These are phyloP conservation scores for Sporothrix phasma DNA, from an alignment of 2,329 filamentous ascomycete genomes.

Conservation along the genomic window DNA sequence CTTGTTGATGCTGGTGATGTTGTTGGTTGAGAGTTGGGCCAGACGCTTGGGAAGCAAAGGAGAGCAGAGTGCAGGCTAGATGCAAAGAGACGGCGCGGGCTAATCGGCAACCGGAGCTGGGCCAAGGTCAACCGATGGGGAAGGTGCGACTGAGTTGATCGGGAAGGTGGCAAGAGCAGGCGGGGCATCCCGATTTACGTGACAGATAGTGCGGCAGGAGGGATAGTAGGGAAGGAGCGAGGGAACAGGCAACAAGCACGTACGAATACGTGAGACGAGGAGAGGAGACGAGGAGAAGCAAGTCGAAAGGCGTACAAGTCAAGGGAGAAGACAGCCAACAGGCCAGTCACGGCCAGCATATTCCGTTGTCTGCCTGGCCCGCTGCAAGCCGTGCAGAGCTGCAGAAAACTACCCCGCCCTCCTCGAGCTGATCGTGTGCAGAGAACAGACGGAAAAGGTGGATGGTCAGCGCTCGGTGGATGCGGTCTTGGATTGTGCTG, in stretches of 20 bases:
- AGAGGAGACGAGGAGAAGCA: not conserved
- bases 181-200: conserved; percentile 17
- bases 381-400: conserved; percentile 9
- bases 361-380: not conserved
- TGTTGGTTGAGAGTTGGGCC: not conserved
- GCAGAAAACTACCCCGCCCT: conserved; percentile 7
- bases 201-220: not conserved
- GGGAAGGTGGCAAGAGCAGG: conserved; percentile 18
- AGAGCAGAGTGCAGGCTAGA: not conserved
- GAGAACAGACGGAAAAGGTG: not conserved
- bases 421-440: not conserved
- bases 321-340: no score
- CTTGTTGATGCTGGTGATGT: not conserved
- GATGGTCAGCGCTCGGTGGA: not conserved
- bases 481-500: no score
- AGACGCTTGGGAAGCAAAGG: not conserved
- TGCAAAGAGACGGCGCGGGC: not conserved
- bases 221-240: not conserved
- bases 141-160: conserved; percentile 16
- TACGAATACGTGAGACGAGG: not conserved
- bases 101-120: not conserved
- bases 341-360: not conserved
- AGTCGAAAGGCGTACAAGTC: no score
- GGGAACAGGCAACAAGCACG: not conserved
- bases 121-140: conserved; percentile 10